Percentiles rank a stretch among this genome's conserved stretches.
Conservation (phyloP, 1,284 basidiomycete species). For the Austroboletus niveus region DNA sequence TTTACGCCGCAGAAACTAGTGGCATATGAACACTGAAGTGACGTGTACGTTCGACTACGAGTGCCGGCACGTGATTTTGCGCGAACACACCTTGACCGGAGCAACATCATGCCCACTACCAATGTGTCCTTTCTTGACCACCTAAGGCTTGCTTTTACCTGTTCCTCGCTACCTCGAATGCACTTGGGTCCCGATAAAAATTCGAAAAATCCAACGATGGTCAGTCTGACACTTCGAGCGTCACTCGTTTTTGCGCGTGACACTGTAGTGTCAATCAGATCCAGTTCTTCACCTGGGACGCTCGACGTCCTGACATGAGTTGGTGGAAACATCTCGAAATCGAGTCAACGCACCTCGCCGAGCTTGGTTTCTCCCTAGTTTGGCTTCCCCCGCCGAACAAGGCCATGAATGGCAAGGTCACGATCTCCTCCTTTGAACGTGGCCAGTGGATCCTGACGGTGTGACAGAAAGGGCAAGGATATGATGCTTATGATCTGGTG, state of each 20-base stretch:
- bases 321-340: conserved; percentile 84
- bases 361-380: conserved; percentile 81
- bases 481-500: conserved; percentile 81
- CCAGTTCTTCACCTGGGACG: conserved; percentile 85
- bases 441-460: conserved; percentile 3
- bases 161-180: conserved; percentile 55
- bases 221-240: conserved; percentile 28
- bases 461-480: conserved; percentile 63
- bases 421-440: background rate
- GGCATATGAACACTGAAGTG: too few species aligned
- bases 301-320: conserved; percentile 52
- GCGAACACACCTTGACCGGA: background rate
- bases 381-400: conserved; percentile 82
- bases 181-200: conserved; percentile 48
- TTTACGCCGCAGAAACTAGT: too few species aligned
- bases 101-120: conserved; percentile 11
- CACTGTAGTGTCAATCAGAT: conserved; percentile 41
- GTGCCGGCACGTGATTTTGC: too few species aligned
- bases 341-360: conserved; percentile 67
- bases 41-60: too few species aligned
- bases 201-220: conserved; percentile 64
- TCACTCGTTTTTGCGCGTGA: conserved; percentile 2
- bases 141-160: conserved; percentile 18
- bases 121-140: conserved; percentile 25
- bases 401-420: conserved; percentile 56